These are phyloP conservation scores for Solanum bulbocastanum DNA, from an alignment of 257 asterid genomes.

Conservation along the genomic window DNA sequence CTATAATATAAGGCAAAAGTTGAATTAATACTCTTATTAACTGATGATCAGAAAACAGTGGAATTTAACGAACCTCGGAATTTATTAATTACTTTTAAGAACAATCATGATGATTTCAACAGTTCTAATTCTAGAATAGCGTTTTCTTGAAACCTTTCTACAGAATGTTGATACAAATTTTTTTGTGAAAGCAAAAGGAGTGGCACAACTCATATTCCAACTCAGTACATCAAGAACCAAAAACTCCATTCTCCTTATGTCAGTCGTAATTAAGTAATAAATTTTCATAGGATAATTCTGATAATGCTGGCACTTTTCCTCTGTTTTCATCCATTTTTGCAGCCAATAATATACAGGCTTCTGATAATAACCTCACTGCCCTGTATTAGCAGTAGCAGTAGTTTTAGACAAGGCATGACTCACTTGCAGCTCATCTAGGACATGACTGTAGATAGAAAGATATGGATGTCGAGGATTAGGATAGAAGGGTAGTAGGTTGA, in stretches of 20 bases:
- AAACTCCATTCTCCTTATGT: background rate
- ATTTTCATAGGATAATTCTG: conserved; percentile 22
- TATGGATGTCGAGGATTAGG: background rate
- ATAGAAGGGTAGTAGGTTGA: background rate
- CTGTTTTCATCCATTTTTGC: conserved; percentile 57
- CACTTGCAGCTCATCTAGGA: background rate
- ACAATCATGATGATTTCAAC: background rate
- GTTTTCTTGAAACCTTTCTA: background rate
- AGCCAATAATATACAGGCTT: conserved; percentile 56
- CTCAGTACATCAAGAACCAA: conserved; percentile 37
- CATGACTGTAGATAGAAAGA: background rate
- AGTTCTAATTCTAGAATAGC: background rate
- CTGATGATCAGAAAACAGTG: background rate
- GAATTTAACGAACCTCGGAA: background rate
- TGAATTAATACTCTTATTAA: background rate
- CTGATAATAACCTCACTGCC: conserved; percentile 34
- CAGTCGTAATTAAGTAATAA: background rate
- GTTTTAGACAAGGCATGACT: background rate
- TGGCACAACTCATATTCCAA: conserved; percentile 41
- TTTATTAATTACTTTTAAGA: background rate
- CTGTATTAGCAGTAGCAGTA: conserved; percentile 10
- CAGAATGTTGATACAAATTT: background rate
- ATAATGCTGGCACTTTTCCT: conserved; percentile 15
- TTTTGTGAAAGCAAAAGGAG: conserved; percentile 40
- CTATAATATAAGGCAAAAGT: background rate